Base-by-base conservation (phyloP, 139 green algal genomes). In the Haematococcus lacustris region DNA sequence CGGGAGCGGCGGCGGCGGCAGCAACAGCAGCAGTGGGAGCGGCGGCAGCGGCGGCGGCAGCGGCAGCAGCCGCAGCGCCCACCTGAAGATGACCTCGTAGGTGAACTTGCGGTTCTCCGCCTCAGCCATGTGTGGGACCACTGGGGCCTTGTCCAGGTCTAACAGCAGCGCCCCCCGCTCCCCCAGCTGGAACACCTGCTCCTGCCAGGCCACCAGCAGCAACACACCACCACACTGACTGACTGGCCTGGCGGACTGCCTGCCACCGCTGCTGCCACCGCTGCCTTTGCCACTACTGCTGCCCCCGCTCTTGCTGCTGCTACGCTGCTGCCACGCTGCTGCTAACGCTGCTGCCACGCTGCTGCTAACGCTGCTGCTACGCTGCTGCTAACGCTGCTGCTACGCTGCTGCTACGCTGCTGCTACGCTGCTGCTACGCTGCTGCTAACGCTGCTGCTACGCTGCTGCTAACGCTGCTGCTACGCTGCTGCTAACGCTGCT, bases 111-210 rank as follows among this genome's bases (percentile, higher is more conserved):
- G 69, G 39, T 80, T 75, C 57, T 87, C 82, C 9, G 80, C 47
- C 81, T 98, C 90, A 0, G 85, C 91, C 40, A 92, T 88, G 71
- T 97, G 94, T 32, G 91, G 90, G 23, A 98, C 89, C 61, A 98
- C 79, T 28, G 91, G 84, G n/a, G 88, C 80, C 50, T 80, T 70
- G 53, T 96, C 89, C 50, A 96, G 61, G 35, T 93, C 82, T 38
- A 83, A 69, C 70, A 96, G 81, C 34, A 96, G 77, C 9, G 63
- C 73, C 3, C 67, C 74, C 2, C 91, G 82, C 32, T 92, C 88
- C 9, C 88, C 85, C 63, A 97, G 79, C 63, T 83, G 78, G 71
- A 93, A 96, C 13, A 81, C 79, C 33, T 84, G 78, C 74, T 84
- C 76, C 81, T 86, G 83, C 25, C n/a, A n/a, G n/a, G n/a, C n/a